A percentile compares a stretch with the other conserved stretches of the same genome.
These are phyloP conservation scores for Combretum micranthum DNA, from an alignment of 345 rosid species.

Conservation along the genomic window DNA sequence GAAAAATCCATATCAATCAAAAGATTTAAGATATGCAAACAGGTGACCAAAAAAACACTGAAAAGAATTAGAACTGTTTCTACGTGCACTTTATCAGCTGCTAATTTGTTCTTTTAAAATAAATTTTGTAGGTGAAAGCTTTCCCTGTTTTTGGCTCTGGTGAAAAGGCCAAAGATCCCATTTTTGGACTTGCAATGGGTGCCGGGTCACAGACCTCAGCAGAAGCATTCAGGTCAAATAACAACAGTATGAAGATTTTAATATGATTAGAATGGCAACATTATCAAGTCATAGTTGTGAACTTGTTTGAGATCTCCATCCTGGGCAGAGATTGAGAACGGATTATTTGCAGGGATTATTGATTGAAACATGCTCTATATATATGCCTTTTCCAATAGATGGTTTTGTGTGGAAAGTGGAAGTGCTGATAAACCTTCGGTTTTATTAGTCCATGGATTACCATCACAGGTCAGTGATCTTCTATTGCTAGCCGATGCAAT, in stretches of 20 bases:
- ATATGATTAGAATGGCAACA: not conserved
- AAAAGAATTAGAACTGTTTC: too few species aligned
- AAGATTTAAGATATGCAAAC: too few species aligned
- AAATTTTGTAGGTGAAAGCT: conserved; percentile 61
- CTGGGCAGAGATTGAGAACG: conserved; percentile 35
- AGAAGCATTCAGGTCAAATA: conserved; percentile 62
- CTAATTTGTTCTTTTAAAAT: not conserved
- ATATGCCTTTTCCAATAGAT: conserved; percentile 66
- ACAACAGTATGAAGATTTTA: not conserved
- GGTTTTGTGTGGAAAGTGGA: conserved; percentile 86
- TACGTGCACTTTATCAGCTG: not conserved
- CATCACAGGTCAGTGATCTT: conserved; percentile 61
- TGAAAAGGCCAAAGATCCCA: conserved; percentile 75
- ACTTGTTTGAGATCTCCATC: conserved; percentile 10
- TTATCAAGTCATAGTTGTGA: conserved; percentile 1
- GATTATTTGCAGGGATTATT: conserved; percentile 45
- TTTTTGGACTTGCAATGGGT: conserved; percentile 86
- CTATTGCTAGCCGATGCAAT: not conserved
- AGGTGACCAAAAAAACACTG: too few species aligned
- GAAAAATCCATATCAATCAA: too few species aligned
- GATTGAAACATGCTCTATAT: conserved; percentile 47
- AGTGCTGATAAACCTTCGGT: conserved; percentile 49
- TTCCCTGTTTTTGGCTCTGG: conserved; percentile 60
- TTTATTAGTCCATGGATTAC: conserved; percentile 80
- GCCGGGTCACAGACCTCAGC: conserved; percentile 64